Evolutionary conservation across 148 eudicot genomes (phyloP), one percentile per base, ranked within the genome.

Genomic region (Arbutus unedo): DNA sequence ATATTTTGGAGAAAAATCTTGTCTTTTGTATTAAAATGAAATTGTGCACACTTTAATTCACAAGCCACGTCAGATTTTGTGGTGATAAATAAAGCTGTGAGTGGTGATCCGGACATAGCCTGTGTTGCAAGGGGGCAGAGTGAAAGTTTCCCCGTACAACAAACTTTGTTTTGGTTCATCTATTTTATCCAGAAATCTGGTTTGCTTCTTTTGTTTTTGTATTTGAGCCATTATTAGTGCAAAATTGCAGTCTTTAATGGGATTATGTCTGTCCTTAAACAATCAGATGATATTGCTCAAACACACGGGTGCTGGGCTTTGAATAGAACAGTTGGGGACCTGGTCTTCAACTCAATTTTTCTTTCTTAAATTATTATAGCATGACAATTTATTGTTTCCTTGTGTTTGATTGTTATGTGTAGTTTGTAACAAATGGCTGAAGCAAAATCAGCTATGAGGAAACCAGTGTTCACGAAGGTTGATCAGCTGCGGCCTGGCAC

Each of bases 401-500:
- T 31, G 38, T 1, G 38, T 31, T 31, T 31, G 38, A 31, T 31
- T 31, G 38, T 31, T 31, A 31, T 31, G 38, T 23, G 43, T 57
- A 53, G 50, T 38, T 54, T n/a, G 15, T 9, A 53, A 43, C 18
- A 57, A 74, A 81, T 81, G 83, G 83, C 83, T 55, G 83, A 81
- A 81, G 76, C 56, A 57, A 73, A 74, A 66, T 82, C 86, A 45
- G 89, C 81, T 60, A 86, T 89, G 88, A 89, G 91, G 93, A 88
- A 91, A 44, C 93, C 93, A 44, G 91, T 89, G 25, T 91, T 89
- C 81, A 85, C 89, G 7, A 90, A 90, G 81, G 90, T 91, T 18
- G 91, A 88, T 54, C 91, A 91, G 73, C 85, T 91, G 64, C 84
- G 90, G 64, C 92, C 93, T 57, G 91, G 91, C 49, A 90, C 90